These are phyloP conservation scores for Friedmanniomyces simplex DNA, from an alignment of 495 filamentous ascomycete genomes.

Conservation along the genomic window DNA sequence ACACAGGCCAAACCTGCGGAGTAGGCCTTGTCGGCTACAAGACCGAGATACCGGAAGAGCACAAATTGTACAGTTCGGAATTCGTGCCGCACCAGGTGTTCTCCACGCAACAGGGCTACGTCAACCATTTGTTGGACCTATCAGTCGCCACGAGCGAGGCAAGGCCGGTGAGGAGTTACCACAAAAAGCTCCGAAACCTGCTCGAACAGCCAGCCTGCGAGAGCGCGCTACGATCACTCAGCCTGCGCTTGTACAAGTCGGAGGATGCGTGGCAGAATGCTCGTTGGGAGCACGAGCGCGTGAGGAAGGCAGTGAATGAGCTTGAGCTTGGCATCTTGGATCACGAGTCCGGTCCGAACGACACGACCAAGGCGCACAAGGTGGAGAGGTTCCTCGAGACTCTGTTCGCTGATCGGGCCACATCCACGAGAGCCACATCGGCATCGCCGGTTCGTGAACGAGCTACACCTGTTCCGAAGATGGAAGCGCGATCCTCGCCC, in stretches of 20 bases:
- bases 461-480: not conserved
- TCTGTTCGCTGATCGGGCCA: not conserved
- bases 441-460: not conserved
- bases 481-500: not conserved
- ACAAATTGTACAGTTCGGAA: slow-evolving; percentile 12
- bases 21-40: not conserved
- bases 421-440: not conserved
- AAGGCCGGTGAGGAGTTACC: slow-evolving; percentile 2
- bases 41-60: not conserved
- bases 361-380: not conserved
- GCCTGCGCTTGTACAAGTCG: not conserved
- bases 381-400: not conserved
- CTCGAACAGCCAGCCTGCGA: slow-evolving; percentile 1
- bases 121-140: slow-evolving; percentile 11
- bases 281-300: slow-evolving; percentile 1
- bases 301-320: slow-evolving; percentile 6
- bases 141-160: not conserved
- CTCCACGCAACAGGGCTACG: slow-evolving; percentile 5
- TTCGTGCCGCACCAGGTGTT: slow-evolving; percentile 4
- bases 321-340: slow-evolving; percentile 8
- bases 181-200: slow-evolving; percentile 13
- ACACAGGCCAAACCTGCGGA: not conserved
- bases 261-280: slow-evolving; percentile 1
- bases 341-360: not conserved
- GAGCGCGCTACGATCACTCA: not conserved